Conservation (phyloP, 352 stramenopile genomes). For the Pythium brassicae region DNA sequence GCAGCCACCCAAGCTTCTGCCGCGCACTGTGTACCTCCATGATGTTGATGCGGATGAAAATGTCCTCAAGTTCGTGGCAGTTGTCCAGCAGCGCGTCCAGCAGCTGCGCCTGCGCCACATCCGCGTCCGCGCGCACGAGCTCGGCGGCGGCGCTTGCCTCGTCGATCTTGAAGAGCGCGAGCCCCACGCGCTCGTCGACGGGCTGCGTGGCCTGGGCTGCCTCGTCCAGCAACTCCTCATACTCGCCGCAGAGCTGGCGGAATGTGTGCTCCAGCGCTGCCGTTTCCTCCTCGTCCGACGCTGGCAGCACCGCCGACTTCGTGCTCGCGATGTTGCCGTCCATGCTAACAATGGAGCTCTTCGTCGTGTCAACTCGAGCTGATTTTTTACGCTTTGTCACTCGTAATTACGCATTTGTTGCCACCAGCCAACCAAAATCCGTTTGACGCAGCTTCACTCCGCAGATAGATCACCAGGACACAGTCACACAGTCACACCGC, state of each 20-base stretch:
- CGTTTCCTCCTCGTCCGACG: background rate
- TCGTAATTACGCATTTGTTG: conserved; percentile 11
- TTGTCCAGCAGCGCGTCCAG: conserved; percentile 57
- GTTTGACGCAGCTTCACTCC: conserved; percentile 1
- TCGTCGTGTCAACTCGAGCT: no score
- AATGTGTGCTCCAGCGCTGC: conserved; percentile 45
- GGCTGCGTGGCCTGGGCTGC: conserved; percentile 43
- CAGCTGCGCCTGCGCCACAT: conserved; percentile 40
- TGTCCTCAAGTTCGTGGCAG: conserved; percentile 71
- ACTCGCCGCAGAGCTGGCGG: conserved; percentile 48
- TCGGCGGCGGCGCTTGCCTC: conserved; percentile 54
- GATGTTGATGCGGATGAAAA: conserved; percentile 71
- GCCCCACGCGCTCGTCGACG: conserved; percentile 63
- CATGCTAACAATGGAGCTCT: no score
- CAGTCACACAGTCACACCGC: background rate
- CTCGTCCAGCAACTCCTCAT: conserved; percentile 73
- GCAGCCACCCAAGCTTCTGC: background rate
- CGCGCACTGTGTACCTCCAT: conserved; percentile 43
- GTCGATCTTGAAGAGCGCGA: conserved; percentile 82
- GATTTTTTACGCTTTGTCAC: no score
- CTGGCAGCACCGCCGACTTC: background rate
- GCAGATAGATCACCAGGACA: background rate
- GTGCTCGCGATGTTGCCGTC: no score
- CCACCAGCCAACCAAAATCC: conserved; percentile 7
- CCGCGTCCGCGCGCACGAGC: conserved; percentile 42